These are phyloP conservation scores for Sordariomycetes sp. DNA, from an alignment of 2,329 filamentous ascomycete species.

Conservation along the genomic window DNA sequence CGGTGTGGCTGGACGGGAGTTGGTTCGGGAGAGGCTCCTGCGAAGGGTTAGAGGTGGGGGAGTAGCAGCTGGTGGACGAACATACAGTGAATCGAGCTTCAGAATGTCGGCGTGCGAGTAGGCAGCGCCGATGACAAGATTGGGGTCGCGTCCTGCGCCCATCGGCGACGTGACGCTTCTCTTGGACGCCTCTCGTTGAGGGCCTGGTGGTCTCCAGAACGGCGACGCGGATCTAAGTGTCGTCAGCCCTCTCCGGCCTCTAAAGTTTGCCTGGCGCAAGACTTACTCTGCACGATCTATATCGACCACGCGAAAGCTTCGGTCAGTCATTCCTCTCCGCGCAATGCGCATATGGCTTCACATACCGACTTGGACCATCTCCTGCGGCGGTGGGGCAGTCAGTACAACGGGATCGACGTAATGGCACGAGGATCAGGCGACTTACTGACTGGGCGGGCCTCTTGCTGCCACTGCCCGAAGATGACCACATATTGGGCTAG, in stretches of 20 bases:
- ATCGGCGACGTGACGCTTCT: constrained; percentile 29
- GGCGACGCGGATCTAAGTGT: constrained; percentile 79
- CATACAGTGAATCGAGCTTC: constrained; percentile 74
- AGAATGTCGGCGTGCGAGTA: constrained; percentile 96
- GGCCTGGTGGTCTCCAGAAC: constrained; percentile 76
- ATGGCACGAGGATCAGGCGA: constrained; percentile 12
- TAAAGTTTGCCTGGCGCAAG: no score
- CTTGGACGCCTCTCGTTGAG: constrained; percentile 37
- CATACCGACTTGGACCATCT: constrained; percentile 99
- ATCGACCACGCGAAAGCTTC: constrained; percentile 4
- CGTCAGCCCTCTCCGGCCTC: no score
- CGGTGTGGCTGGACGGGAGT: constrained; percentile 67
- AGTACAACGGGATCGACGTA: constrained; percentile 17
- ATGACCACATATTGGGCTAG: constrained; percentile 50
- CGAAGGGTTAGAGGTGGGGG: constrained; percentile 1
- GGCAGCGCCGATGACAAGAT: constrained; percentile 80
- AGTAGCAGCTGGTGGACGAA: constrained; percentile 5
- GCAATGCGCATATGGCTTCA: background rate
- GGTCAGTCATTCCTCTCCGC: constrained; percentile 7
- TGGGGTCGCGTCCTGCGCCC: constrained; percentile 44
- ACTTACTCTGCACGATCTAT: constrained; percentile 4
- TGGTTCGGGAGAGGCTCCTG: constrained; percentile 51
- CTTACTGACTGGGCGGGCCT: constrained; percentile 65
- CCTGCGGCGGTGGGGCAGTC: constrained; percentile 49
- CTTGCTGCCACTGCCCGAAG: constrained; percentile 55